Conservation (phyloP, 2,329 filamentous ascomycete species). For the Pestalotiopsis sp. region DNA sequence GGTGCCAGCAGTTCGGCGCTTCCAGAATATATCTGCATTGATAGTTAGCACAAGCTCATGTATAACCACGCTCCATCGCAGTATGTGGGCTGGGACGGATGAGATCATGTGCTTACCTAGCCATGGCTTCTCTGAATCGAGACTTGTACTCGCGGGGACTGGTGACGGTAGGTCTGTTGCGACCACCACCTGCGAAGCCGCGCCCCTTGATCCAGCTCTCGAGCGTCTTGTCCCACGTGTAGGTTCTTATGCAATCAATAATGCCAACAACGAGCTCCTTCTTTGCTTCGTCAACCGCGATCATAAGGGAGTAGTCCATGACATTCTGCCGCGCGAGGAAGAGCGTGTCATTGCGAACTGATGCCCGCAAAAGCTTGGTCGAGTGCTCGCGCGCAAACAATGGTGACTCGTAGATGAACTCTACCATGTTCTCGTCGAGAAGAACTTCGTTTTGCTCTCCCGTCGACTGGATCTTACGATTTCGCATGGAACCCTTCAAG, state of each 20-base stretch:
- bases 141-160: constrained; percentile 98
- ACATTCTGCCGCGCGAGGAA: constrained; percentile 95
- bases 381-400: constrained; percentile 95
- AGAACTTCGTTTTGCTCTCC: constrained; percentile 96
- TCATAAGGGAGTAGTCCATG: constrained; percentile 99
- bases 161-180: constrained; percentile 90
- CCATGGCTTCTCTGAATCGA: constrained; percentile 95
- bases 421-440: constrained; percentile 97
- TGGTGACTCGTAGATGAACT: constrained; percentile 97
- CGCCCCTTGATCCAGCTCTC: constrained; percentile 99
- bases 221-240: constrained; percentile 99
- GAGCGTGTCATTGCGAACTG: constrained; percentile 96
- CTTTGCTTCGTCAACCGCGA: constrained; percentile 87
- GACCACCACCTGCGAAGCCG: constrained; percentile 75
- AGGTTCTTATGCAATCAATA: constrained; percentile 97
- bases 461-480: constrained; percentile 94
- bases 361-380: constrained; percentile 87
- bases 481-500: constrained; percentile 97
- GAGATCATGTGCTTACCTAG: constrained; percentile 59
- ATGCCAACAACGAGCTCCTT: constrained; percentile 96
- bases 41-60: not conserved
- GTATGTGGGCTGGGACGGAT: not conserved
- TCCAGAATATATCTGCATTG: constrained; percentile 68
- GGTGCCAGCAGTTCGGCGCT: constrained; percentile 76
- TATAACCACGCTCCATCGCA: not conserved